These are phyloP conservation scores for Phlebopus sp. DNA, from an alignment of 1,284 basidiomycete genomes.

Conservation along the genomic window DNA sequence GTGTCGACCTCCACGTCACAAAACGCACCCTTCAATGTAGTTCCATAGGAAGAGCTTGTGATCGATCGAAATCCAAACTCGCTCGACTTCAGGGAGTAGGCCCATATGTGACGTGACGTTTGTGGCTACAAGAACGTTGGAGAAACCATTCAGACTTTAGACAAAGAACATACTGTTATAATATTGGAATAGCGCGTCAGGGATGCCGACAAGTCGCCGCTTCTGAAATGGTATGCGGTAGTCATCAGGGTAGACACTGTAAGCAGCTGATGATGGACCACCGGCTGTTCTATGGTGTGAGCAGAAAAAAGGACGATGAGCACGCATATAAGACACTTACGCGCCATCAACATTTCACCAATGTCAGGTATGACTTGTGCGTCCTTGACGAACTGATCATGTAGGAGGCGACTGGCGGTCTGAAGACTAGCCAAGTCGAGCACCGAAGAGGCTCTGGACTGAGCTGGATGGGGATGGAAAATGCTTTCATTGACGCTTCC, in stretches of 20 bases:
- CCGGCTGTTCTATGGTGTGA: conserved; percentile 40
- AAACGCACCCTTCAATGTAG: conserved; percentile 78
- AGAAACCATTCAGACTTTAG: not conserved
- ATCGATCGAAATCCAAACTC: conserved; percentile 95
- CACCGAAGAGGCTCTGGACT: conserved; percentile 35
- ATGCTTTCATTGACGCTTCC: not conserved
- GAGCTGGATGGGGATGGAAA: conserved; percentile 4
- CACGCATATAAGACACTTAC: conserved; percentile 36
- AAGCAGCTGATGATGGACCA: conserved; percentile 66
- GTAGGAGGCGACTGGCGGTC: conserved; percentile 61
- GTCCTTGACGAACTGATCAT: conserved; percentile 69
- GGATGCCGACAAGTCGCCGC: conserved; percentile 71
- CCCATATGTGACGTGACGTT: conserved; percentile 78
- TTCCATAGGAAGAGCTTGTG: conserved; percentile 97
- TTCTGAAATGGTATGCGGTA: conserved; percentile 81
- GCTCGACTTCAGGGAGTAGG: conserved; percentile 88
- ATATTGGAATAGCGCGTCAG: conserved; percentile 80
- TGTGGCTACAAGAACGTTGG: conserved; percentile 42
- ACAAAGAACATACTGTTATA: conserved; percentile 60
- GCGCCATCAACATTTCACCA: conserved; percentile 57
- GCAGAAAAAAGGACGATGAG: not conserved
- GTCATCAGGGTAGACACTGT: conserved; percentile 76
- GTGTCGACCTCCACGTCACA: conserved; percentile 24
- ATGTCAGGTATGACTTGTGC: conserved; percentile 70
- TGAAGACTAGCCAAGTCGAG: conserved; percentile 62